Percentiles rank a stretch among this genome's conserved stretches.
Conservation (phyloP, 257 asterid species). For the Capsicum rhomboideum region DNA sequence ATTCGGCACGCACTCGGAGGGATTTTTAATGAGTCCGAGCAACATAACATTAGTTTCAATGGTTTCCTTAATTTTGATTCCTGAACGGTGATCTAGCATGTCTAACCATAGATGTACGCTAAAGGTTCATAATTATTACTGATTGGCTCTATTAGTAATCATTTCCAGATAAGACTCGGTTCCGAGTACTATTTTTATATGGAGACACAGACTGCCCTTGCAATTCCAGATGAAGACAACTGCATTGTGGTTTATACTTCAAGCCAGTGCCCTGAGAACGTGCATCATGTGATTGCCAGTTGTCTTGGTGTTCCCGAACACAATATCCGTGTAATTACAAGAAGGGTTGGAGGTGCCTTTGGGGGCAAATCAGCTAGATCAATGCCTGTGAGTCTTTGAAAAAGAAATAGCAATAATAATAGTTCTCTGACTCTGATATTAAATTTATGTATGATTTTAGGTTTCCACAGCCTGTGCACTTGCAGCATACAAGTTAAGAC, state of each 20-base stretch:
- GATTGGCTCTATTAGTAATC: neutral
- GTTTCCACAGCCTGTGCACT: conserved; percentile 73
- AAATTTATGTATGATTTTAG: too few species aligned
- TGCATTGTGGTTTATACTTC: too few species aligned
- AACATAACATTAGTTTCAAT: neutral
- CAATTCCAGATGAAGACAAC: conserved; percentile 62
- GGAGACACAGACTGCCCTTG: conserved; percentile 73
- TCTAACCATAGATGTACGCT: too few species aligned
- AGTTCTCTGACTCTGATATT: too few species aligned
- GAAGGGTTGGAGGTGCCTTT: too few species aligned
- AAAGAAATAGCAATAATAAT: too few species aligned
- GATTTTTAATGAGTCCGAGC: neutral
- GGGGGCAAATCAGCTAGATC: too few species aligned
- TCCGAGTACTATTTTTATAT: conserved; percentile 67
- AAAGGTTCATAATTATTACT: neutral
- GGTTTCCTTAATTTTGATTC: neutral
- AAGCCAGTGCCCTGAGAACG: too few species aligned
- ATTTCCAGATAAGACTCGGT: conserved; percentile 45
- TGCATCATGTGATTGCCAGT: too few species aligned
- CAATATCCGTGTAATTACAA: too few species aligned
- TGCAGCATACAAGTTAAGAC: conserved; percentile 59
- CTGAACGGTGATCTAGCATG: neutral
- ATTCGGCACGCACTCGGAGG: neutral
- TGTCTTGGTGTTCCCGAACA: too few species aligned
- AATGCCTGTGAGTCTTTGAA: too few species aligned